Evolutionary conservation across 345 rosid genomes (phyloP).

Genomic region (Eucalyptus erythrocorys): DNA sequence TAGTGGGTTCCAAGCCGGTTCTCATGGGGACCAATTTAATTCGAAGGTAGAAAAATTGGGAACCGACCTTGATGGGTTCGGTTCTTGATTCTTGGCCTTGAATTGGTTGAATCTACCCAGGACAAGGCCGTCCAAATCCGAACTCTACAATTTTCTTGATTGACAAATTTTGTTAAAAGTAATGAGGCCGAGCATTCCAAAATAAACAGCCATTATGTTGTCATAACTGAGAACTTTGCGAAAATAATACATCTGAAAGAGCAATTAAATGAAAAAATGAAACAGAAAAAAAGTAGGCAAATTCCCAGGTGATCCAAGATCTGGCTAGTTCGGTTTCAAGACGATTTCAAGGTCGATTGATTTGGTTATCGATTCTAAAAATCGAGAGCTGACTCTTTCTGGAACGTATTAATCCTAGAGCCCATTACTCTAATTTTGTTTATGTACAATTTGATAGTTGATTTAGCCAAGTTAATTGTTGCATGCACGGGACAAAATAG

Average conservation of each 20-base stretch:
- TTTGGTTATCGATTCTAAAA: rapidly evolving
- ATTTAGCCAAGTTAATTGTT: not conserved
- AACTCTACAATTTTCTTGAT: not conserved
- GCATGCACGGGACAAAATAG: not conserved
- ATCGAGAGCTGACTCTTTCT: not conserved
- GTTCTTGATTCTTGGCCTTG: not conserved
- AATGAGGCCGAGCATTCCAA: not conserved
- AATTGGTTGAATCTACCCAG: not conserved
- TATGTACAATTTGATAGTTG: not conserved
- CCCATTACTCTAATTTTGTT: not conserved
- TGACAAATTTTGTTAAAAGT: not conserved
- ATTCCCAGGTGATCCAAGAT: not conserved
- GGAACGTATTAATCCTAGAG: not conserved
- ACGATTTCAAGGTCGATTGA: rapidly evolving
- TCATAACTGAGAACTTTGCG: not conserved
- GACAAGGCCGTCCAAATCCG: not conserved
- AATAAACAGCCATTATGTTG: not conserved
- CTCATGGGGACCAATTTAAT: not conserved
- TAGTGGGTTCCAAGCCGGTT: not conserved
- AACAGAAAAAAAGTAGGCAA: not conserved
- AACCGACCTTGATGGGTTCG: not conserved
- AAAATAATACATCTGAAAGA: not conserved
- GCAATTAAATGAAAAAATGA: not conserved
- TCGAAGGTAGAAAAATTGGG: not conserved
- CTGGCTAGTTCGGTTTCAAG: rapidly evolving